Evolutionary conservation across 1,284 basidiomycete species (phyloP).

Genomic region (Ceratobasidium sp.): DNA sequence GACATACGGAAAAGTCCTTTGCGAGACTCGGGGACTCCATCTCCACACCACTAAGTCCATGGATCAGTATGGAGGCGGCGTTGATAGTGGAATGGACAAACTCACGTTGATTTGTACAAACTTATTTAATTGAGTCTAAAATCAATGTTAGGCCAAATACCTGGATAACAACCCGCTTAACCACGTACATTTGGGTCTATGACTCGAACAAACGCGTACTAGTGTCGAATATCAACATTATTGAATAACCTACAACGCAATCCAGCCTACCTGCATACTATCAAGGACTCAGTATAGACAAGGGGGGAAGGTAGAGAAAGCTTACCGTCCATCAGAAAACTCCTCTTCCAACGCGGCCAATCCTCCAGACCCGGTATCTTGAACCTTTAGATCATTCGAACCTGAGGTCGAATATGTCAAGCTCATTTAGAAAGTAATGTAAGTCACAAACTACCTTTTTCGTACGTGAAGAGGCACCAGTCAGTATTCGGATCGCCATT

Average conservation of each 20-base stretch:
- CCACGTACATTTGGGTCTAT: constrained; percentile 83
- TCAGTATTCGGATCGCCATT: constrained; percentile 78
- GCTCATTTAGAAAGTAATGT: constrained; percentile 2
- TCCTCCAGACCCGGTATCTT: constrained; percentile 84
- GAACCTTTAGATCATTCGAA: constrained; percentile 91
- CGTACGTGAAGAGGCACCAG: constrained; percentile 90
- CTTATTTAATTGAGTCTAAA: constrained; percentile 86
- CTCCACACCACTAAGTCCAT: constrained; percentile 83
- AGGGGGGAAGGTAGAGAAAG: constrained; percentile 34
- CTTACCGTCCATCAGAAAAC: constrained; percentile 91
- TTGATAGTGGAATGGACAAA: neutral
- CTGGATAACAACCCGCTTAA: neutral
- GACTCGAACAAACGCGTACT: constrained; percentile 93
- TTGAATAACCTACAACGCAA: neutral
- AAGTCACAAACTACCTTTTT: constrained; percentile 59
- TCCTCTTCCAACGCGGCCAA: constrained; percentile 94
- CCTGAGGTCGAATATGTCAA: constrained; percentile 55
- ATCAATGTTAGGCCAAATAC: constrained; percentile 33
- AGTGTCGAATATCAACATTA: constrained; percentile 71
- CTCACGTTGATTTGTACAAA: constrained; percentile 78
- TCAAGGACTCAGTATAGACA: neutral
- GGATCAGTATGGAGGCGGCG: neutral
- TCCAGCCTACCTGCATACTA: neutral
- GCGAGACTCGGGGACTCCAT: constrained; percentile 92
- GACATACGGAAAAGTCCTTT: constrained; percentile 88